Base-by-base conservation (phyloP, 2,329 filamentous ascomycete species). In the Trichoderma sp. region DNA sequence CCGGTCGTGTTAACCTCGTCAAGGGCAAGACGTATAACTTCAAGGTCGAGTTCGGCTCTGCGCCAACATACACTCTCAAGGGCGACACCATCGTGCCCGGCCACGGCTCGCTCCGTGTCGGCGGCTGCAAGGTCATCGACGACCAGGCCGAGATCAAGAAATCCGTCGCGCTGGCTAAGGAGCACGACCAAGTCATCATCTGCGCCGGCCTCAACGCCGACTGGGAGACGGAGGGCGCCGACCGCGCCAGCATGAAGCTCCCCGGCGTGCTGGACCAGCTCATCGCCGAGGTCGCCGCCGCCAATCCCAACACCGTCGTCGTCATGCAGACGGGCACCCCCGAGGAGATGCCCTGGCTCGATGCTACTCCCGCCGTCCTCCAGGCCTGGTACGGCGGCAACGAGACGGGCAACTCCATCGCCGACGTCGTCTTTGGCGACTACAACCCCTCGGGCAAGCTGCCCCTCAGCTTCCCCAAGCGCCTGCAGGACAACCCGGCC, bases 371-470 rank as follows among this genome's bases (percentile, higher is more conserved):
- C 8, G 88, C 90, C 2, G 83, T 95, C 2, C 78, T 94, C 1
- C 92, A 95, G 77, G 92, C 92, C 8, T 96, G 93, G 92, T 96
- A 94, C 77, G 92, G 93, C 73, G 93, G 93, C n/a, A 93, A 96
- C 77, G 93, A 96, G 82, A 92, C 91, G 6, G 93, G 93, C 6
- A 94, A 95, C 77, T 91, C 90, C 12, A 91, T 97, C 73, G 92
- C 92, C 0, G 93, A 95, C 75, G 86, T 95, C 1, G 84, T 95
- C 21, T 92, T 93, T 74, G 93, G 92, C 62, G 87, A 91, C 73
- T 86, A 88, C 61, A 94, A 92, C 78, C 93, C 93, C 0, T 91
- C 89, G 58, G 93, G 90, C 15, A 94, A 94, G 79, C 85, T 95
- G 1, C 91, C 92, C 0, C 84, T 94, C 26, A 91, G 87, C 3